Base-by-base conservation (phyloP, 1,284 basidiomycete species). In the Gomphus sp. region DNA sequence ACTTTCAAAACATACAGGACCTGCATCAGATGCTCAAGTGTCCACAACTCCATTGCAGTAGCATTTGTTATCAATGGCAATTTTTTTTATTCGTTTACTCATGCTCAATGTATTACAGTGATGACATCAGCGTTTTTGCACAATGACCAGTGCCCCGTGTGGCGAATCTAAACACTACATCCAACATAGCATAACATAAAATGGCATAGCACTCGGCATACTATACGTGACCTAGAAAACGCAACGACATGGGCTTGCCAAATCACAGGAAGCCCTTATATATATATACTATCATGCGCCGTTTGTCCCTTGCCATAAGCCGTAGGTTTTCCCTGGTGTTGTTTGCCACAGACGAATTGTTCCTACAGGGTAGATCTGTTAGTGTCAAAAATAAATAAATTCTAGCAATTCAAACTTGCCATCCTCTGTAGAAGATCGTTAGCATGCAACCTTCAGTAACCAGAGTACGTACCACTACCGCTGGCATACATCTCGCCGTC, bases 401-500 rank as follows among this genome's bases (percentile, higher is more conserved):
- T 5, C 28, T 34, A 10, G 34, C 37, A 57, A 34, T 5, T 12
- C n/a, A 51, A 25, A 66, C 83, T 72, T 63, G 85, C 84, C 85
- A 68, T 89, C 86, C 84, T 89, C 85, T 89, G 66, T 61, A 56
- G 8, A 22, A n/a, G 33, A n/a, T 63, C 28, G 33, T 61, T 49
- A 59, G 60, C 60, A 53, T 62, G 63, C 36, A 53, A 50, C 18
- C 43, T 52, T 44, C 11, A 34, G 41, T 52, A 44, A 36, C 55
- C 47, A 64, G 67, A 60, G 41, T 60, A 81, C 86, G 74, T 70
- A 86, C 93, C 96, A 66, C 90, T 93, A 55, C 96, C 97, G 67
- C 91, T 94, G 25, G 96, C 96, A 69, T 93, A 98, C 75, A 98
- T 82, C 76, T 99, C 95, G n/a, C 96, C 97, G 70, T 99, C 96